Percentiles rank a stretch among this genome's conserved stretches.
Conservation (phyloP, 176 grass and related monocot species). For the Zizania latifolia region DNA sequence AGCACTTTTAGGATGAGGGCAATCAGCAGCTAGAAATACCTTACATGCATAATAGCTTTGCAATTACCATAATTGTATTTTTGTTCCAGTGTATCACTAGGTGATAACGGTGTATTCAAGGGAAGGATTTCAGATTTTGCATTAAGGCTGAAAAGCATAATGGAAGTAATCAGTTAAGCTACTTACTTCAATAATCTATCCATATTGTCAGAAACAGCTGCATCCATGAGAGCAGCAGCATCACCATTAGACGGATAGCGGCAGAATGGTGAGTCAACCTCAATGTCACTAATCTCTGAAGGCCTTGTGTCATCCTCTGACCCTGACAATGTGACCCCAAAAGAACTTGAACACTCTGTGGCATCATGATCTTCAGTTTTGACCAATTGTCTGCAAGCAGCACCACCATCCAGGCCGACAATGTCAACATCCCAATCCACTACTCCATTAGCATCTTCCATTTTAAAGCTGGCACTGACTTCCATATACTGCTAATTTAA, state of each 20-base stretch:
- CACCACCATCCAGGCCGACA: slow-evolving; percentile 2
- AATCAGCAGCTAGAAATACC: neutral
- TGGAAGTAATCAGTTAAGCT: neutral
- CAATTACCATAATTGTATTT: neutral
- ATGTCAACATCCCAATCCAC: slow-evolving; percentile 44
- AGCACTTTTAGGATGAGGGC: neutral
- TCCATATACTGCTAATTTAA: slow-evolving; percentile 5
- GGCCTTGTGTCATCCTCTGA: slow-evolving; percentile 57
- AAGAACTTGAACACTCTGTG: slow-evolving; percentile 88
- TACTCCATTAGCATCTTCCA: slow-evolving; percentile 24
- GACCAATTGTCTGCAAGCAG: slow-evolving; percentile 23
- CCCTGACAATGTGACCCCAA: slow-evolving; percentile 72
- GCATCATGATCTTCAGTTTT: slow-evolving; percentile 53
- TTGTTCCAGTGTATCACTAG: neutral
- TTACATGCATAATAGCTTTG: neutral
- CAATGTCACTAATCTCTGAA: slow-evolving; percentile 63
- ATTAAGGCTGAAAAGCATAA: neutral
- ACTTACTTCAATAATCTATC: slow-evolving; percentile 73
- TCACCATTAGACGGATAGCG: slow-evolving; percentile 39
- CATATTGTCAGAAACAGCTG: slow-evolving; percentile 42
- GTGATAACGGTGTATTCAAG: no score
- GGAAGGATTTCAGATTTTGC: neutral
- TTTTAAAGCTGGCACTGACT: neutral
- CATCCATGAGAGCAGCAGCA: slow-evolving; percentile 53
- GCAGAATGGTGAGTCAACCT: slow-evolving; percentile 79